These are phyloP conservation scores for Xanthoparmelia taractica DNA, from an alignment of 495 filamentous ascomycete species.

Conservation along the genomic window DNA sequence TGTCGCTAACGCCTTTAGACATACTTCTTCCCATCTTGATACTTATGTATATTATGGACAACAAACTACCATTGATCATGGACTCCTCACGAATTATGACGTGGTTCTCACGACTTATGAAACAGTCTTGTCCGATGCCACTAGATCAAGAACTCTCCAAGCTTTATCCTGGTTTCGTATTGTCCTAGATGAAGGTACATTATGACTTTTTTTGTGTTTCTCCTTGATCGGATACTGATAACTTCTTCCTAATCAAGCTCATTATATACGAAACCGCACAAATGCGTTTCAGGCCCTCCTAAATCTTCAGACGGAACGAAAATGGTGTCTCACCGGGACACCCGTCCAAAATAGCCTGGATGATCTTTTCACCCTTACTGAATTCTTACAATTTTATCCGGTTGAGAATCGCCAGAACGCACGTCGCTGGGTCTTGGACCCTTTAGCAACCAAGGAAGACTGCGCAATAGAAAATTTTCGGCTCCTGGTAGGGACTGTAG, in stretches of 20 bases:
- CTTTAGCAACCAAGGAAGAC: constrained; percentile 22
- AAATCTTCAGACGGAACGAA: constrained; percentile 28
- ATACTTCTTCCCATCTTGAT: constrained; percentile 26
- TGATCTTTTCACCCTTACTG: constrained; percentile 41
- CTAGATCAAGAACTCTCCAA: constrained; percentile 24
- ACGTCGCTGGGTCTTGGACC: constrained; percentile 29
- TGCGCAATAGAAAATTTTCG: constrained; percentile 30
- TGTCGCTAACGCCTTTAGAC: constrained; percentile 19
- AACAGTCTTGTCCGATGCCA: constrained; percentile 30
- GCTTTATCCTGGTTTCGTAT: constrained; percentile 36
- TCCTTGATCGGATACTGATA: not conserved
- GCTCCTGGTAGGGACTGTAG: constrained; percentile 33
- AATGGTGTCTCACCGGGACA: constrained; percentile 46
- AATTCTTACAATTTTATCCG: constrained; percentile 38
- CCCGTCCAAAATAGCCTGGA: constrained; percentile 45
- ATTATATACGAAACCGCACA: constrained; percentile 33
- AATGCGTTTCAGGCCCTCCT: constrained; percentile 28
- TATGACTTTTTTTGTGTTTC: not conserved
- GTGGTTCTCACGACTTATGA: constrained; percentile 39
- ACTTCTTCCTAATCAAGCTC: constrained; percentile 26
- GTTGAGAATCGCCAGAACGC: constrained; percentile 31
- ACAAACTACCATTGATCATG: constrained; percentile 17
- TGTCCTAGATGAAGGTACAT: constrained; percentile 40
- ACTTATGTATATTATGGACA: constrained; percentile 34
- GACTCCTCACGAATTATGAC: constrained; percentile 27